Base-by-base conservation (phyloP, 2,329 filamentous ascomycete genomes). In the Exserohilum turcica region DNA sequence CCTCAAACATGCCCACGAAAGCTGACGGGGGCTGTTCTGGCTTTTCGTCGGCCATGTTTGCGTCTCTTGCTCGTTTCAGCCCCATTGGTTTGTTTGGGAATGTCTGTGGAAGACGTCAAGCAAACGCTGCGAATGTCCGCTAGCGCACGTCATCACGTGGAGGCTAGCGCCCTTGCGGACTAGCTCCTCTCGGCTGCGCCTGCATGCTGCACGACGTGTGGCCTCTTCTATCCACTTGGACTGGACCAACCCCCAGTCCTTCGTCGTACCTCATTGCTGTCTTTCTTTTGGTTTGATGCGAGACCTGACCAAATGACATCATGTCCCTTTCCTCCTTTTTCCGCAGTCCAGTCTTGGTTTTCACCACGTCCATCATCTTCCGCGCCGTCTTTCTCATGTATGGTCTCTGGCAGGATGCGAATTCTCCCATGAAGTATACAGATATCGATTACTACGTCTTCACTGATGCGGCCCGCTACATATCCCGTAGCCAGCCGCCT, bases 401-500 rank as follows among this genome's bases (percentile, higher is more conserved):
- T 74, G 93, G 94, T 53, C 84, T 91, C 56, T 92, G 90, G 81
- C 94, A 99, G 78, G 94, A 99, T 77, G 88, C 91, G 55, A 83
- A 92, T 77, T 95, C 92, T 6, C 87, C 93, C 12, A 79, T 99
- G 70, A 97, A 97, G 78, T 99, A 97, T 80, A 99, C 94, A 45
- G 94, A 99, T 77, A 97, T 99, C 67, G 94, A 99, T 81, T 99
- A 99, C 77, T 86, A 92, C 61, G 94, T 99, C 74, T 99, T 99
- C 80, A 97, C 94, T 43, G 93, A 97, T 74, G 94, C 94, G 21
- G 86, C 94, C 2, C 89, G 90, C 60, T 93, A 89, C 75, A 78
- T 91, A 37, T 78, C 86, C 3, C 79, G 76, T n/a, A 84, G 84
- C 3, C 77, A 78, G 40, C 90, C 90, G 0, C 94, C 94, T 1